These are phyloP conservation scores for Nicotiana benthamiana DNA, from an alignment of 257 asterid genomes.

Conservation along the genomic window DNA sequence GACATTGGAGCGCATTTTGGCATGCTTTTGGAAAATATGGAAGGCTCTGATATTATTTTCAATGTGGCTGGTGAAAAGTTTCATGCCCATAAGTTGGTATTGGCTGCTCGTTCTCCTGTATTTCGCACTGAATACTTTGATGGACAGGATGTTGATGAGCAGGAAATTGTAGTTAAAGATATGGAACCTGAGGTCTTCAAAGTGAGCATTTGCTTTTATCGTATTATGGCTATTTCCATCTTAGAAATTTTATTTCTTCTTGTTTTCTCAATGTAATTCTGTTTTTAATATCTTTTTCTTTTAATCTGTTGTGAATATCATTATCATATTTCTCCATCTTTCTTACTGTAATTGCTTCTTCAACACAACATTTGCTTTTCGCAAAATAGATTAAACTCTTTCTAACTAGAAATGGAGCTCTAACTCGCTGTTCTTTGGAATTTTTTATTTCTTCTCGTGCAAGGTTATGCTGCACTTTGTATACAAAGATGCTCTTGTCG, in stretches of 20 bases:
- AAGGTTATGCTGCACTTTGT: slow-evolving; percentile 96
- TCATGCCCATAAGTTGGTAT: slow-evolving; percentile 85
- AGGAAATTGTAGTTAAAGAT: slow-evolving; percentile 58
- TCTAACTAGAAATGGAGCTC: neutral
- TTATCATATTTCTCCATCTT: neutral
- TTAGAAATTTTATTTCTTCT: neutral
- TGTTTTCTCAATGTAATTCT: neutral
- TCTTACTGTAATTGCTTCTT: slow-evolving; percentile 1
- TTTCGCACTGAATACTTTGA: slow-evolving; percentile 61
- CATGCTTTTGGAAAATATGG: slow-evolving; percentile 69
- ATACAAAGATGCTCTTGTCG: slow-evolving; percentile 76
- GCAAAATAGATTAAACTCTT: neutral
- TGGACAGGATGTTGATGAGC: slow-evolving; percentile 36
- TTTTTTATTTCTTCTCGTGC: neutral
- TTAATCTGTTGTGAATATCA: no score
- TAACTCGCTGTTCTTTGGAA: neutral
- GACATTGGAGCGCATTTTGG: slow-evolving; percentile 91
- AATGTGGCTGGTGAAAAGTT: slow-evolving; percentile 76
- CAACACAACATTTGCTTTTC: neutral
- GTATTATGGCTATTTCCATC: neutral
- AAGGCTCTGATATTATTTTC: slow-evolving; percentile 76
- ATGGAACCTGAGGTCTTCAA: slow-evolving; percentile 91
- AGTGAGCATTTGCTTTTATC: slow-evolving; percentile 30
- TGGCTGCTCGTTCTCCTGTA: slow-evolving; percentile 85
- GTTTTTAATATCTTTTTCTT: no score